A percentile compares a stretch with the other conserved stretches of the same genome.
These are phyloP conservation scores for Lachnellula arida DNA, from an alignment of 2,329 filamentous ascomycete species.

Conservation along the genomic window DNA sequence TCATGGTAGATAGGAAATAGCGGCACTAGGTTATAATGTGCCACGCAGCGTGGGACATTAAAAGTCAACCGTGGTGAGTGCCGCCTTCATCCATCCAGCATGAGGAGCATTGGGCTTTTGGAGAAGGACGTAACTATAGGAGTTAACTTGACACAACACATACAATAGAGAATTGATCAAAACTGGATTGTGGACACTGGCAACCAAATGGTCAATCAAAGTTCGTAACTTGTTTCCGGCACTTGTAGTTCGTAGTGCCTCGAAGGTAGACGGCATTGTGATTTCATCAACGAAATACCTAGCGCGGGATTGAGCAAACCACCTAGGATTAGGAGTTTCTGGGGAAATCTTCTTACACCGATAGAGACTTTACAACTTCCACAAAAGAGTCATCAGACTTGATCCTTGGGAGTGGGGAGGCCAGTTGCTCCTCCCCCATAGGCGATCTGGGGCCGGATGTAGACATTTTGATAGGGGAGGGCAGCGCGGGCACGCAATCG, in stretches of 20 bases:
- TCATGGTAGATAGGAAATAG: too few species aligned
- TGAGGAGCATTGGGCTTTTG: too few species aligned
- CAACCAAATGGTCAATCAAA: constrained; percentile 60
- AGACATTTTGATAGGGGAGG: neutral
- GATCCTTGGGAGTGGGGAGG: constrained; percentile 48
- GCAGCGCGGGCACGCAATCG: neutral
- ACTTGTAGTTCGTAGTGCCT: constrained; percentile 64
- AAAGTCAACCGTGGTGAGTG: too few species aligned
- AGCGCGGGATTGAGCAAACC: constrained; percentile 5
- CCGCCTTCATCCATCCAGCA: too few species aligned
- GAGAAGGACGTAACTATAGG: too few species aligned
- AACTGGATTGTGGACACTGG: constrained; percentile 60
- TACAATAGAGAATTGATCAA: constrained; percentile 71
- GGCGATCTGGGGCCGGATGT: neutral
- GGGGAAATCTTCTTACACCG: neutral
- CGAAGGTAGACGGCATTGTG: constrained; percentile 63
- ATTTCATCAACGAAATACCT: constrained; percentile 62
- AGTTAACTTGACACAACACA: constrained; percentile 31
- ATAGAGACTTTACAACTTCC: constrained; percentile 58
- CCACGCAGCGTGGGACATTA: too few species aligned
- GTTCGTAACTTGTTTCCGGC: constrained; percentile 53
- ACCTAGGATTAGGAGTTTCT: neutral
- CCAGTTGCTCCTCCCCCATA: neutral
- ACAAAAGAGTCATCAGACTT: constrained; percentile 54
- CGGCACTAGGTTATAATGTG: too few species aligned